Conservation (phyloP, 768 basidiomycete species). For the Leccinum boreale region DNA sequence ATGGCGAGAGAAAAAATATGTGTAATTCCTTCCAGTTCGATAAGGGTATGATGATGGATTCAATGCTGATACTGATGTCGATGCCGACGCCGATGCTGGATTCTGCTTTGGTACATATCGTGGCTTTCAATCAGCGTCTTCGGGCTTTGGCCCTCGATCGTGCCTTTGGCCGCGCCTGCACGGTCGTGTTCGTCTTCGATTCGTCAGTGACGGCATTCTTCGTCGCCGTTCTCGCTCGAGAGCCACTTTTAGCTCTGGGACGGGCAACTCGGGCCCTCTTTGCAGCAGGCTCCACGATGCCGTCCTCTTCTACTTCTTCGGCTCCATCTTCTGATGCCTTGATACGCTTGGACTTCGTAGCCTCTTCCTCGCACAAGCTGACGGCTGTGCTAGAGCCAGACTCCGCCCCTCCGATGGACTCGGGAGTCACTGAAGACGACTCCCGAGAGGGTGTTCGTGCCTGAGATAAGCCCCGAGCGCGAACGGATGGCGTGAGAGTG, state of each 20-base stretch:
- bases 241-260: constrained; percentile 21
- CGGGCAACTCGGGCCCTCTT: constrained; percentile 22
- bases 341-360: constrained; percentile 18
- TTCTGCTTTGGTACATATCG: constrained; percentile 10
- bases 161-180: constrained; percentile 30
- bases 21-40: constrained; percentile 18
- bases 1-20: constrained; percentile 17
- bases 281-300: constrained; percentile 4
- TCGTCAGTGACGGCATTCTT: constrained; percentile 16
- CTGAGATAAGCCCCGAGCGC: constrained; percentile 19
- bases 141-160: constrained; percentile 28
- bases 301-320: constrained; percentile 15
- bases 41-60: constrained; percentile 20
- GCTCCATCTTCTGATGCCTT: constrained; percentile 11
- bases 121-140: constrained; percentile 25
- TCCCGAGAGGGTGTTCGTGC: constrained; percentile 22
- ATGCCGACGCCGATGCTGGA: constrained; percentile 17
- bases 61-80: constrained; percentile 18
- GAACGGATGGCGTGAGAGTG: constrained; percentile 29
- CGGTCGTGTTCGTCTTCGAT: constrained; percentile 16
- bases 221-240: constrained; percentile 14
- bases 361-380: constrained; percentile 29
- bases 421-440: constrained; percentile 22
- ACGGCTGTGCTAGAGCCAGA: constrained; percentile 35
- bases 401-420: constrained; percentile 25